Evolutionary conservation across 345 rosid genomes (phyloP).

Genomic region (Salix purpurea): DNA sequence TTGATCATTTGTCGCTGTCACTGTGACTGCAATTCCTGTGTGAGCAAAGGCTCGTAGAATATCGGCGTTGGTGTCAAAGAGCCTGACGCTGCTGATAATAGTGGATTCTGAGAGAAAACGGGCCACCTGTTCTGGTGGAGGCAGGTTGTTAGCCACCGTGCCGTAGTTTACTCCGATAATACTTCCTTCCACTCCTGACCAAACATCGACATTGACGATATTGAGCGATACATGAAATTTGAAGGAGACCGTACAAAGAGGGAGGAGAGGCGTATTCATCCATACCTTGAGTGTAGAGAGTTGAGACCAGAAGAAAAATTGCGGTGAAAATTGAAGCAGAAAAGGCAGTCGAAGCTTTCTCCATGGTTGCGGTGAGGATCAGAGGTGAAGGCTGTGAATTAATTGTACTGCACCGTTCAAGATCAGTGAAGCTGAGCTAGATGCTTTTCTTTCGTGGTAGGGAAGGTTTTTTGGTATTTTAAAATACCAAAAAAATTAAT

Average conservation of each 20-base stretch:
- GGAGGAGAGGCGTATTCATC: too few species aligned
- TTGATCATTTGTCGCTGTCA: conserved; percentile 65
- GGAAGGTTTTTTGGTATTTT: background rate
- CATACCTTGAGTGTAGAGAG: conserved; percentile 21
- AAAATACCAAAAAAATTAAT: too few species aligned
- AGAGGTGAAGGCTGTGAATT: conserved; percentile 1
- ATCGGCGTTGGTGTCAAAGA: conserved; percentile 55
- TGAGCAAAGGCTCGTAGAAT: conserved; percentile 61
- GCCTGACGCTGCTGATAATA: conserved; percentile 57
- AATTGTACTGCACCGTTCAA: conserved; percentile 6
- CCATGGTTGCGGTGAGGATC: conserved; percentile 4
- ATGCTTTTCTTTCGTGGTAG: conserved; percentile 59
- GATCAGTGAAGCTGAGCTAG: conserved; percentile 16
- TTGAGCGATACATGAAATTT: background rate
- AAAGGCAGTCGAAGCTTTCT: background rate
- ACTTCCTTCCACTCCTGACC: conserved; percentile 38
- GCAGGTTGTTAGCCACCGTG: conserved; percentile 65
- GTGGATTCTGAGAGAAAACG: conserved; percentile 65
- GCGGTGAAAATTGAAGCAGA: conserved; percentile 4
- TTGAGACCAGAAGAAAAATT: conserved; percentile 12
- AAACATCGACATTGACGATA: background rate
- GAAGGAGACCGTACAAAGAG: background rate
- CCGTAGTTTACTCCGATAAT: conserved; percentile 76
- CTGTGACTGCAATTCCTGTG: conserved; percentile 54
- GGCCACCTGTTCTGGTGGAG: conserved; percentile 69